Percentiles rank a stretch among this genome's conserved stretches.
phyloP scores from a whole-genome alignment of 2,329 filamentous ascomycete genomes.

The Phyllosticta ampelicida region DNA sequence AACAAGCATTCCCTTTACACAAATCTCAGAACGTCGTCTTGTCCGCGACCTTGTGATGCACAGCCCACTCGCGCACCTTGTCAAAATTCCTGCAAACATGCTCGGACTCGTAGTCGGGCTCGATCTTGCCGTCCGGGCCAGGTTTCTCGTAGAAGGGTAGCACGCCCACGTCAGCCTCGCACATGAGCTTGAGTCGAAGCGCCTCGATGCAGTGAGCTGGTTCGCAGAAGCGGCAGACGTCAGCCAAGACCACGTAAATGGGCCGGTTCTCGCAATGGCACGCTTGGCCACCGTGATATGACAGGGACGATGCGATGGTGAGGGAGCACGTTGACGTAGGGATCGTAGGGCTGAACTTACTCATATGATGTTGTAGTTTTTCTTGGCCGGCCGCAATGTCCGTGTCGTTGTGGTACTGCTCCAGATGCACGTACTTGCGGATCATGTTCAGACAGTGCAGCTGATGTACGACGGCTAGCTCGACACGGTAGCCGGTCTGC shows the following conservation, averaged over 20 bases:
- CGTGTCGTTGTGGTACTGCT: conserved; percentile 21
- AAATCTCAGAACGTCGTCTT: conserved; percentile 4
- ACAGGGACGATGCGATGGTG: neutral
- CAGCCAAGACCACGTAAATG: neutral
- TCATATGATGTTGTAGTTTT: neutral
- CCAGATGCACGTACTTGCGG: conserved; percentile 24
- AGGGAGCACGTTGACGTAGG: neutral
- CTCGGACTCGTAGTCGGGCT: conserved; percentile 22
- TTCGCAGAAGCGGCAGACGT: neutral
- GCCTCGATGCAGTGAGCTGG: conserved; percentile 27
- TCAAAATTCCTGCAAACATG: conserved; percentile 27
- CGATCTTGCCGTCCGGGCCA: conserved; percentile 13
- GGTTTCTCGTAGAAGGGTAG: conserved; percentile 16
- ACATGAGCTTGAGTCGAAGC: conserved; percentile 28
- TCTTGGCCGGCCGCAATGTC: conserved; percentile 17
- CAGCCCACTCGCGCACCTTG: conserved; percentile 23
- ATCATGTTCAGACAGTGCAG: conserved; percentile 27
- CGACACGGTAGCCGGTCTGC: conserved; percentile 20
- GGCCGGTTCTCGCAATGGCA: neutral
- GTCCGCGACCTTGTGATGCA: conserved; percentile 22
- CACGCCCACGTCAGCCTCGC: conserved; percentile 24
- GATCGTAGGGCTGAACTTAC: neutral
- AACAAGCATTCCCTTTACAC: neutral
- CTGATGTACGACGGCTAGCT: conserved; percentile 19
- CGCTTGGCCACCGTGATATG: neutral